Conservation (phyloP, 1,284 basidiomycete species). For the Cryptococcus sp. region DNA sequence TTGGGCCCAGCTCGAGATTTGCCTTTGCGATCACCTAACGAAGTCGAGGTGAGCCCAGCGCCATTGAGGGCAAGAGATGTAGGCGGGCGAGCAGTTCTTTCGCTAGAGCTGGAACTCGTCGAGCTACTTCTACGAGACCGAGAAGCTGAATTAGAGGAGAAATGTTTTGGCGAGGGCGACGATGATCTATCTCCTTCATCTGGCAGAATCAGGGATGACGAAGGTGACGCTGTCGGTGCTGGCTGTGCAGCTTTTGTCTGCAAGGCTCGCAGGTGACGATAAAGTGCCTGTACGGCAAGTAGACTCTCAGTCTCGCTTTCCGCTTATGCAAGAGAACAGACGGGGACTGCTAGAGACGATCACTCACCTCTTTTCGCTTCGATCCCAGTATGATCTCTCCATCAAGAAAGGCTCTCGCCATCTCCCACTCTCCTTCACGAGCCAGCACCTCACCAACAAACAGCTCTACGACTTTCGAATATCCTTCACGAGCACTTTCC, state of each 20-base stretch:
- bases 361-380: constrained; percentile 48
- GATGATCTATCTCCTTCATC: not conserved
- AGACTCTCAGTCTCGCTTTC: not conserved
- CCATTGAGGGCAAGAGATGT: not conserved
- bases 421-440: constrained; percentile 49
- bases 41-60: not conserved
- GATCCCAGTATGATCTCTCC: constrained; percentile 44
- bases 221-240: constrained; percentile 29
- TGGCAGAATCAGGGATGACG: constrained; percentile 26
- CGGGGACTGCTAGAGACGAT: not conserved
- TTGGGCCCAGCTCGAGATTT: not conserved
- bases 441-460: constrained; percentile 48
- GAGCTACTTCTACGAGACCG: constrained; percentile 8
- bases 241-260: constrained; percentile 20
- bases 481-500: constrained; percentile 44
- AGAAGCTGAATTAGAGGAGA: not conserved
- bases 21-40: constrained; percentile 4
- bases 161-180: not conserved
- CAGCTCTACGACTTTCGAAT: constrained; percentile 48
- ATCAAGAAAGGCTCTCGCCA: constrained; percentile 47
- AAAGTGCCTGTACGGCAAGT: constrained; percentile 29
- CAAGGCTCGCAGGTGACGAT: constrained; percentile 37
- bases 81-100: constrained; percentile 30
- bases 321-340: not conserved
- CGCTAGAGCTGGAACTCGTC: constrained; percentile 30